Percentiles rank a stretch among this genome's conserved stretches.
Conservation (phyloP, 371 early-diverging fungal genomes). For the Blastocladiella emersonii region DNA sequence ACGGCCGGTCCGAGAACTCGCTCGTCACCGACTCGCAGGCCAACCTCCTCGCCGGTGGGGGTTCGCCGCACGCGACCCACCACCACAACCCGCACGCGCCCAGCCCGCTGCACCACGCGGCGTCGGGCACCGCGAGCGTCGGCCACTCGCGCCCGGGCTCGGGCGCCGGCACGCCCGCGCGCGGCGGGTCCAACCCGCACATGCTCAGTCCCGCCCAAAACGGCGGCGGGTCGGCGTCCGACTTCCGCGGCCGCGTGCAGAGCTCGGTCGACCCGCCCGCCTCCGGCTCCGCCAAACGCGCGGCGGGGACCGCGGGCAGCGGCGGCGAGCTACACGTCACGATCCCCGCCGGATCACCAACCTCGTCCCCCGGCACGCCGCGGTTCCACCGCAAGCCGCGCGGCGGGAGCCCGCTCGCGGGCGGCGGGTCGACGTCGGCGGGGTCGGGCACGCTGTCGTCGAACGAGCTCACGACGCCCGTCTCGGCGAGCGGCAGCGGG, state of each 20-base stretch:
- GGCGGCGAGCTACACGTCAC: neutral
- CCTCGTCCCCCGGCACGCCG: neutral
- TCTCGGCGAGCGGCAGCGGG: slow-evolving; percentile 12
- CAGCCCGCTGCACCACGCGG: no score
- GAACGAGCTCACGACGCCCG: slow-evolving; percentile 8
- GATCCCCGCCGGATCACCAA: slow-evolving; percentile 13
- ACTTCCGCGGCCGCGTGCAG: slow-evolving; percentile 19
- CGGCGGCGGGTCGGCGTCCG: slow-evolving; percentile 10
- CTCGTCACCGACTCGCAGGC: no score
- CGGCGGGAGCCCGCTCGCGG: neutral
- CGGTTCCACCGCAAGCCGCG: neutral
- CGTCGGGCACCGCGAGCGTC: no score
- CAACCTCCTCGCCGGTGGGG: no score
- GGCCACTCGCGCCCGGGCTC: no score
- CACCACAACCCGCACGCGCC: no score
- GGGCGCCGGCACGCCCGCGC: no score
- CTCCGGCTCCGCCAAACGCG: no score
- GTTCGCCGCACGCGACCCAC: no score
- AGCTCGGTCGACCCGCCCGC: no score
- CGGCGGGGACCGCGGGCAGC: neutral
- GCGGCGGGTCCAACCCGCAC: no score
- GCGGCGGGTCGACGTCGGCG: neutral
- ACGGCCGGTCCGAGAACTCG: slow-evolving; percentile 7
- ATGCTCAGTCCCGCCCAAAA: slow-evolving; percentile 4
- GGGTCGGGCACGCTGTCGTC: neutral